A percentile compares a stretch with the other conserved stretches of the same genome.
Conservation (phyloP, 2,329 filamentous ascomycete genomes). For the Xylariaceae sp. region DNA sequence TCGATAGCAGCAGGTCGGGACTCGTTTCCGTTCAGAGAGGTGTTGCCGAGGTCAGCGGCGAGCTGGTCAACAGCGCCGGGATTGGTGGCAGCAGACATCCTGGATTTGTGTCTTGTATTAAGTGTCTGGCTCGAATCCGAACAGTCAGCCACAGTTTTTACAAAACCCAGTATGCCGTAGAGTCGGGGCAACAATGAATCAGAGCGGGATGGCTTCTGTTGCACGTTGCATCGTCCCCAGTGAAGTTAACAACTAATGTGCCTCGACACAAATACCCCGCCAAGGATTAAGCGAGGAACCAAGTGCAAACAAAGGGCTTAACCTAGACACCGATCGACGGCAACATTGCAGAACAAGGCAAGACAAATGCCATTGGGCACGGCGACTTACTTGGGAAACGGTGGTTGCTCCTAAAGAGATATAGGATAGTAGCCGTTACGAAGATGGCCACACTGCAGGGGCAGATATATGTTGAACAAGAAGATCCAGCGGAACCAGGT, state of each 20-base stretch:
- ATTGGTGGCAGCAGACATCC: conserved; percentile 56
- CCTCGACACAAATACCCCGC: too few species aligned
- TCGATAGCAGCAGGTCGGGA: conserved; percentile 65
- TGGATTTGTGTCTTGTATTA: conserved; percentile 20
- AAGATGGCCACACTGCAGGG: conserved; percentile 12
- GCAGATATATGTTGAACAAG: conserved; percentile 8
- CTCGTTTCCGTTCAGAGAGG: conserved; percentile 64
- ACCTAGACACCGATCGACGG: too few species aligned
- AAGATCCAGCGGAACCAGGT: conserved; percentile 7
- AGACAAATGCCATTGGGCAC: too few species aligned
- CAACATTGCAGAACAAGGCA: too few species aligned
- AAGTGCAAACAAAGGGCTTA: conserved; percentile 25
- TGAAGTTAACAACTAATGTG: too few species aligned
- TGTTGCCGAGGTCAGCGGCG: conserved; percentile 68
- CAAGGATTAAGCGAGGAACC: too few species aligned
- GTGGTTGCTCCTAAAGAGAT: conserved; percentile 10
- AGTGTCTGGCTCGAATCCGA: too few species aligned
- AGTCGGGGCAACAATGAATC: too few species aligned
- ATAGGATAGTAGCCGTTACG: conserved; percentile 9
- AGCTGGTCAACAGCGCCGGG: conserved; percentile 70
- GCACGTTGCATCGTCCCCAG: too few species aligned
- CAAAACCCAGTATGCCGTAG: too few species aligned
- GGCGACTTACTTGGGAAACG: conserved; percentile 15
- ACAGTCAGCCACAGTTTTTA: too few species aligned
- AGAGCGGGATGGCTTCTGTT: too few species aligned